These are phyloP conservation scores for Entoloma clypeatum DNA, from an alignment of 1,284 basidiomycete genomes.

Conservation along the genomic window DNA sequence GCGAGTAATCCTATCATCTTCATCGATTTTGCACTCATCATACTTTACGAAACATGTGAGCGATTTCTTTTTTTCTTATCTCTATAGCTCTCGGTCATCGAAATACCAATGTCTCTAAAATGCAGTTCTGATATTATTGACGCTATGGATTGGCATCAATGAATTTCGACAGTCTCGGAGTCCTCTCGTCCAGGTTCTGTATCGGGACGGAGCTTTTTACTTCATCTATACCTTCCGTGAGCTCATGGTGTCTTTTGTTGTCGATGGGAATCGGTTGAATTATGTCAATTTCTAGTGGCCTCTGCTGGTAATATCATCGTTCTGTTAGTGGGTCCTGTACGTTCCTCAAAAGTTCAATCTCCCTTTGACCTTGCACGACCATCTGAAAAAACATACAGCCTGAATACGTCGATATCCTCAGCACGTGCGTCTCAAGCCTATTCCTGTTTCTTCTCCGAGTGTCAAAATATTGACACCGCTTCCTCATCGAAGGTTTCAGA, in stretches of 20 bases:
- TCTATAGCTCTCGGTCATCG: background rate
- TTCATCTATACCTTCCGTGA: slow-evolving; percentile 1
- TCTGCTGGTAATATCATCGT: slow-evolving; percentile 7
- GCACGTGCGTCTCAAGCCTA: background rate
- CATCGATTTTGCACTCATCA: background rate
- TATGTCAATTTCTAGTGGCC: slow-evolving; percentile 4
- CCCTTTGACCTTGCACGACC: background rate
- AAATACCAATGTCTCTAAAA: background rate
- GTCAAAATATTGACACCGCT: slow-evolving; percentile 1
- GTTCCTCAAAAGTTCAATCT: too few relatives aligned
- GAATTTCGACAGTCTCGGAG: background rate
- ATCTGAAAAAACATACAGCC: background rate
- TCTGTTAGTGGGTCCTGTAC: slow-evolving; percentile 6
- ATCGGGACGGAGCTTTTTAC: background rate
- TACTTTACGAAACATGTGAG: slow-evolving; percentile 2
- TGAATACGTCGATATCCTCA: slow-evolving; percentile 8
- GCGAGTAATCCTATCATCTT: background rate
- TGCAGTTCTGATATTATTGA: slow-evolving; percentile 1
- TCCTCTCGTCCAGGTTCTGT: background rate
- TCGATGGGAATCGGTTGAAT: background rate
- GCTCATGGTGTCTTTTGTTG: background rate
- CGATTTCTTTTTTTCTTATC: too few relatives aligned
- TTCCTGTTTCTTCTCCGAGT: background rate
- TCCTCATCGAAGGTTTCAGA: too few relatives aligned
- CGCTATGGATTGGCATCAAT: slow-evolving; percentile 5